Evolutionary conservation across 805 yeast genomes (phyloP).

Genomic region (Cyberlindnera xylosilytica): DNA sequence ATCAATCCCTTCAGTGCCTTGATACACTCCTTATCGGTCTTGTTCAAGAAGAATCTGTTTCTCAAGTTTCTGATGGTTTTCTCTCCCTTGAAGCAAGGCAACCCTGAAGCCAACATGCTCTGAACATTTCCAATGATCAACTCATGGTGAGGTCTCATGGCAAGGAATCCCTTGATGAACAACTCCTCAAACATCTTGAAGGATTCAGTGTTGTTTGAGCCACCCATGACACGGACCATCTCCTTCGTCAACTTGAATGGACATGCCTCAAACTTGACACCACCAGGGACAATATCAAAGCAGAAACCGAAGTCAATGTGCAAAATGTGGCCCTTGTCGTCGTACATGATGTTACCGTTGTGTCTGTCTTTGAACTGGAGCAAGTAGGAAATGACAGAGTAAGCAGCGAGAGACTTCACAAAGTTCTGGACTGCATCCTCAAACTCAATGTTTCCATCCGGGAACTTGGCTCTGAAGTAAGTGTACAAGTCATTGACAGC

Average conservation of each 20-base stretch:
- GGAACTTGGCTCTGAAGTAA: slow-evolving; percentile 87
- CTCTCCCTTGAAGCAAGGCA: slow-evolving; percentile 89
- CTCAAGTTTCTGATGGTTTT: slow-evolving; percentile 77
- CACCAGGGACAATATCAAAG: slow-evolving; percentile 98
- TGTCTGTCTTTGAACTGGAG: slow-evolving; percentile 96
- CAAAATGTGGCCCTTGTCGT: slow-evolving; percentile 88
- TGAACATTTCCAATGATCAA: slow-evolving; percentile 77
- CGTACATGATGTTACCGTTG: slow-evolving; percentile 97
- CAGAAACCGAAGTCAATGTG: slow-evolving; percentile 99
- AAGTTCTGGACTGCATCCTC: slow-evolving; percentile 91
- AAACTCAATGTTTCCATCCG: slow-evolving; percentile 90
- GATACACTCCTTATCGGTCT: slow-evolving; percentile 84
- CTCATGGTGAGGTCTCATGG: slow-evolving; percentile 85
- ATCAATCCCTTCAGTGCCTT: slow-evolving; percentile 70
- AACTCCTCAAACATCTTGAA: slow-evolving; percentile 92
- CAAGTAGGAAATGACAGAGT: slow-evolving; percentile 85
- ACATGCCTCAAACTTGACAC: slow-evolving; percentile 96
- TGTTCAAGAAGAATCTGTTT: slow-evolving; percentile 75
- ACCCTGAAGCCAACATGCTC: slow-evolving; percentile 93
- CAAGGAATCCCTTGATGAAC: slow-evolving; percentile 87
- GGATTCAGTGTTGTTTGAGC: slow-evolving; percentile 77
- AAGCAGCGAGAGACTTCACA: slow-evolving; percentile 91
- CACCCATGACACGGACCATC: slow-evolving; percentile 97
- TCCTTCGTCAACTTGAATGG: slow-evolving; percentile 96
- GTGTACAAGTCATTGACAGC: slow-evolving; percentile 97